Base-by-base conservation (phyloP, 2,329 filamentous ascomycete species). In the Endothia cerciana region DNA sequence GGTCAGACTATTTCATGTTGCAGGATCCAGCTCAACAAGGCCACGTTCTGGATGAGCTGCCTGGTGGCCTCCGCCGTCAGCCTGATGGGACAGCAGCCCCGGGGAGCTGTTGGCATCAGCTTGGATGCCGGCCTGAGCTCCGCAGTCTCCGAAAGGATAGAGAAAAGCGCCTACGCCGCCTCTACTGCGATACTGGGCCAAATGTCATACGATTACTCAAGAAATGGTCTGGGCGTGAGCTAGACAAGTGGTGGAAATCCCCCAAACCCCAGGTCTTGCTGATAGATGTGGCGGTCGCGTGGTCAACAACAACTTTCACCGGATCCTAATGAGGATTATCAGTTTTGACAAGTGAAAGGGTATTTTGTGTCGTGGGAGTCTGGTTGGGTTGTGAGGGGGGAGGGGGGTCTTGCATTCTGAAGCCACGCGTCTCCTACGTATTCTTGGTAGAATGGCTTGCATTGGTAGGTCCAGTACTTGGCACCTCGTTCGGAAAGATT, bases 161-260 rank as follows among this genome's bases (percentile, higher is more conserved):
- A 15, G 3, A 5, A 13, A 0, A 25, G 2, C 22, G 10, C 10
- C 10, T 49, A 13, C 10, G 45, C 0, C 3, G 22, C 25, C 13
- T 17, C 6, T 4, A 25, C 6, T 4, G 13, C 11, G 13, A 17
- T 3, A 28, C 2, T 28, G 22, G 2, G 25, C 13, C 25, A 51
- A 28, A 51, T 22, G 47, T 51, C 47, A 51, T 51, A 4, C 10
- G 1, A 25, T 15, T 11, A 13, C 4, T 51, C 11, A 13, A 17
- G 1, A 0, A 17, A 0, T 1, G 1, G 1, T 4, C 6, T 28
- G 0, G 4, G 47, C 11, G 15, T 3, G 6, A 17, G 47, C 0
- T 49, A 6, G 11, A 4, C 3, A 1, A 2, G 10, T 49, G 47
- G 47, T 1, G 28, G 22, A 13, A 15, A 2, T 17, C 22, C 13